Evolutionary conservation across 169 alveolate genomes (phyloP).

Genomic region (Ichthyophthirius multifiliis): DNA sequence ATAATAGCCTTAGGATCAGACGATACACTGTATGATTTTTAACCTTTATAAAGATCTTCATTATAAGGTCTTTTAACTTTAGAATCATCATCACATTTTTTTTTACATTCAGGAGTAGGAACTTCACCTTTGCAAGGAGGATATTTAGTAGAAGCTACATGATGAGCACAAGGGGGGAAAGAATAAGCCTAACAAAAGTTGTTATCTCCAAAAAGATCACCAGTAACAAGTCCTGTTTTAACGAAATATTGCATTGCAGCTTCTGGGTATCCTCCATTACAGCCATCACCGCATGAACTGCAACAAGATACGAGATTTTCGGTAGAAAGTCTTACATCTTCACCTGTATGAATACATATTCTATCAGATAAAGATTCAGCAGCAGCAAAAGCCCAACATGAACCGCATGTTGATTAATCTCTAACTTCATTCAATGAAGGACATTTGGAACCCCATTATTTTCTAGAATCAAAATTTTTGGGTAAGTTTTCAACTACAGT

Average conservation of each 20-base stretch:
- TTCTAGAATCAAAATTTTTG: slow-evolving; percentile 58
- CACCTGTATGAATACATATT: slow-evolving; percentile 57
- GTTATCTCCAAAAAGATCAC: slow-evolving; percentile 41
- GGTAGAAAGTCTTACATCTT: slow-evolving; percentile 54
- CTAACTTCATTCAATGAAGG: slow-evolving; percentile 54
- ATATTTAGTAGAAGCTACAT: slow-evolving; percentile 12
- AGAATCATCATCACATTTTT: not conserved
- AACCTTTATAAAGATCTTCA: slow-evolving; percentile 34
- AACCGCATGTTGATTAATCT: slow-evolving; percentile 76
- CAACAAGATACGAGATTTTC: slow-evolving; percentile 60
- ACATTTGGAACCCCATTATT: slow-evolving; percentile 52
- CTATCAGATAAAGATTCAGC: slow-evolving; percentile 83
- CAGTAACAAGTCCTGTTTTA: slow-evolving; percentile 60
- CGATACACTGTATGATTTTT: slow-evolving; percentile 32
- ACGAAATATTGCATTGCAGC: slow-evolving; percentile 54
- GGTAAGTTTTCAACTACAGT: slow-evolving; percentile 20
- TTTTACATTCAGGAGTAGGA: slow-evolving; percentile 27
- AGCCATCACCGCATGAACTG: slow-evolving; percentile 58
- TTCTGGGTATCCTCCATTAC: slow-evolving; percentile 68
- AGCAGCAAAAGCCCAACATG: slow-evolving; percentile 86
- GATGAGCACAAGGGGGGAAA: slow-evolving; percentile 44
- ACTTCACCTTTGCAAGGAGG: slow-evolving; percentile 25
- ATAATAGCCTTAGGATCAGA: slow-evolving; percentile 34
- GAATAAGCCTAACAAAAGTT: slow-evolving; percentile 39
- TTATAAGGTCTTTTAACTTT: not conserved